A percentile compares a stretch with the other conserved stretches of the same genome.
Evolutionary conservation across 495 filamentous ascomycete species (phyloP).

Genomic region (Penicillium subrubescens): DNA sequence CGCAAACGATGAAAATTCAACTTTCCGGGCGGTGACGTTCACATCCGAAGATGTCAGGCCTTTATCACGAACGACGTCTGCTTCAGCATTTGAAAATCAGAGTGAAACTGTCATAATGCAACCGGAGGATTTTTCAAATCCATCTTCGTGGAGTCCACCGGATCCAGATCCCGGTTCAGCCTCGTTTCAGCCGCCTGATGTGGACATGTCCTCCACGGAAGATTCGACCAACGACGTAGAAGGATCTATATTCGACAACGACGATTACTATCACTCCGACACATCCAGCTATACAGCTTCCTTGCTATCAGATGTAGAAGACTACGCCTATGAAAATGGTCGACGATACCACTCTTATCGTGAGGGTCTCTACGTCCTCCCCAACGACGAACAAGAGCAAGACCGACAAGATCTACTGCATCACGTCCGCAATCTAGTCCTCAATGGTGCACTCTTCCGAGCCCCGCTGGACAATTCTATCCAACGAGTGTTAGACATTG

Average conservation of each 20-base stretch:
- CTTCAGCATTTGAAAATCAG: neutral
- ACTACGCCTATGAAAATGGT: conserved; percentile 57
- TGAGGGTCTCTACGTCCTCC: conserved; percentile 63
- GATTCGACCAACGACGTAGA: conserved; percentile 15
- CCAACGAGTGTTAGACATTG: conserved; percentile 66
- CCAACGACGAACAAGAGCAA: conserved; percentile 44
- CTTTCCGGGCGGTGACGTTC: neutral
- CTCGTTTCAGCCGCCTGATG: neutral
- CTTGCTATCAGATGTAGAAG: conserved; percentile 27
- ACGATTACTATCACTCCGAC: conserved; percentile 21
- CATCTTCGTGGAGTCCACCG: neutral
- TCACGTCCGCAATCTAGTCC: conserved; percentile 51
- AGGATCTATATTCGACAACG: conserved; percentile 27
- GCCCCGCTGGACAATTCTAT: conserved; percentile 59
- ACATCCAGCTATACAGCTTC: conserved; percentile 31
- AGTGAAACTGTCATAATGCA: neutral
- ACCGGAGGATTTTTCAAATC: neutral
- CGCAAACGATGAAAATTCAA: neutral
- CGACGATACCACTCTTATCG: conserved; percentile 68
- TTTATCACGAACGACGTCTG: neutral
- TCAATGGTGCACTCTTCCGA: conserved; percentile 59
- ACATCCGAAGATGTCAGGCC: neutral
- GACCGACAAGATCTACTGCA: conserved; percentile 51
- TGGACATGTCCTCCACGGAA: conserved; percentile 11
- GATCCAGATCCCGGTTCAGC: neutral